Evolutionary conservation across 768 basidiomycete species (phyloP).

Genomic region (Scleroderma bovista): DNA sequence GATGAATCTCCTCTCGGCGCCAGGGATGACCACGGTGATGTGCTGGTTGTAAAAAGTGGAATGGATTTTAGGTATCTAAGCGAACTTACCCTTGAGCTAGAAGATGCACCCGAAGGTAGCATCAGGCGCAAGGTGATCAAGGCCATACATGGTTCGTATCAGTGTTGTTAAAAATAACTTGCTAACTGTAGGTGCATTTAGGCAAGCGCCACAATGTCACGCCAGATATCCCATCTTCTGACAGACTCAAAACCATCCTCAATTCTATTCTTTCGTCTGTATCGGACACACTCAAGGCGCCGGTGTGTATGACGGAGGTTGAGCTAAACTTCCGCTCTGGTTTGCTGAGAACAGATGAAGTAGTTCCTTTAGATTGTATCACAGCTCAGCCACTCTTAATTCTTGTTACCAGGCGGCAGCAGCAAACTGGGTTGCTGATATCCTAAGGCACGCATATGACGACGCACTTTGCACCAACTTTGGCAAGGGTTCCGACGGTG

Average conservation of each 20-base stretch:
- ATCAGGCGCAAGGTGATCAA: constrained; percentile 62
- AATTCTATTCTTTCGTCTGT: constrained; percentile 63
- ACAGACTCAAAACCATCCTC: constrained; percentile 52
- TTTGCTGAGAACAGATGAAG: constrained; percentile 71
- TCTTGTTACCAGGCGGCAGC: constrained; percentile 47
- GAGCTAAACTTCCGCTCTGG: constrained; percentile 70
- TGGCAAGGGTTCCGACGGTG: constrained; percentile 67
- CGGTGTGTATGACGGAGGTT: constrained; percentile 66
- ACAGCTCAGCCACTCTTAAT: background rate
- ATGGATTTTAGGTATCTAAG: constrained; percentile 87
- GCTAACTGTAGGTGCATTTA: constrained; percentile 14
- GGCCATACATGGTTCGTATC: constrained; percentile 47
- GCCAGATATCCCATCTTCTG: constrained; percentile 53
- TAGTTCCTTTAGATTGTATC: constrained; percentile 18
- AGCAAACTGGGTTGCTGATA: constrained; percentile 83
- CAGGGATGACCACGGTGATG: constrained; percentile 66
- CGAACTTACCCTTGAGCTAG: constrained; percentile 61
- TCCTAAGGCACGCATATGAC: constrained; percentile 78
- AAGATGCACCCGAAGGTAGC: constrained; percentile 53
- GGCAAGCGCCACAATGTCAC: constrained; percentile 64
- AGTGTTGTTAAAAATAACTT: background rate
- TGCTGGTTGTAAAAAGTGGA: constrained; percentile 79
- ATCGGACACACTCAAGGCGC: constrained; percentile 60
- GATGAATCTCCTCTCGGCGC: constrained; percentile 50
- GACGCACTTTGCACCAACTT: constrained; percentile 55